Base-by-base conservation (phyloP, 805 yeast species). In the Saccharomycodes ludwigii region DNA sequence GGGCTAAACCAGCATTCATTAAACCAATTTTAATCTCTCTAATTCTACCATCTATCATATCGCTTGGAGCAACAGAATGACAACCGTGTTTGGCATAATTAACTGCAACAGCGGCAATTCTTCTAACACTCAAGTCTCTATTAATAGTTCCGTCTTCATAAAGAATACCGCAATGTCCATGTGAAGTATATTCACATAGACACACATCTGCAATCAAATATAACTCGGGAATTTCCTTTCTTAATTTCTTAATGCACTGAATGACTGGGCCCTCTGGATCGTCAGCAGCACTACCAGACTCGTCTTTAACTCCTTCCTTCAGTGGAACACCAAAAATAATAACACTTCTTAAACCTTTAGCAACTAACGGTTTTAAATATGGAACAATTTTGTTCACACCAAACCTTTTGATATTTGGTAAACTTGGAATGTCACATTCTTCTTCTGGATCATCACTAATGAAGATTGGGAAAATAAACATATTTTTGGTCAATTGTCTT, bases 11-110 rank as follows among this genome's bases (percentile, higher is more conserved):
- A 9, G 80, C 84, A 28, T 73, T 74, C 30, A 88, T 74, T 31
- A 91, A 66, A 3, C 94, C 96, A 24, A 62, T 58, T 56, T 91
- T 91, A 55, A 91, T 91, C 28, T 84, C 96, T 36, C 67, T 63
- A 43, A 91, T 73, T 44, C 98, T 71, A 17, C 98, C 98, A 56
- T 91, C 98, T 48, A 86, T 76, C 97, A 91, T 91, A 53, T 91
- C 98, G 11, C 93, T 78, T 9, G 98, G 98, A 2, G 97, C 96
- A 20, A 91, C 94, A 35, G 84, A 79, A 52, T 91, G 69, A 2
- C 95, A 95, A 34, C 98, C 98, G 1, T 97, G 97, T 45, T 67
- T 71, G 20, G 96, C 97, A 52, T 91, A 91, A 54, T 83, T 85
- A 6, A 81, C 93, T 1, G 97, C 95, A 15, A 91, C 95, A 4